Base-by-base conservation (phyloP, 257 asterid species). In the Eucommia ulmoides region DNA sequence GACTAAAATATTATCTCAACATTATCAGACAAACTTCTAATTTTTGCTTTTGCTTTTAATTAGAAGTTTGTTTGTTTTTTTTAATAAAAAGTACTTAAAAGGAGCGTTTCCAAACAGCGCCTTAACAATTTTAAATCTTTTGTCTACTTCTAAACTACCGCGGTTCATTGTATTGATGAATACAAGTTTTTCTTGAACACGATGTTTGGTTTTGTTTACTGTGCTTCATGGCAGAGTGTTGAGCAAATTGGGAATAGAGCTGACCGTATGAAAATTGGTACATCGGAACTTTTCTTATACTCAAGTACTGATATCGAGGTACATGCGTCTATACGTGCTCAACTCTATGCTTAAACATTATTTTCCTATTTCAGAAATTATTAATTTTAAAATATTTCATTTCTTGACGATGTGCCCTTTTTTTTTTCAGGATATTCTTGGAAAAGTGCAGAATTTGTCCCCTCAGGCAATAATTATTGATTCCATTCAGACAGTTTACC, bases 241-340 rank as follows among this genome's bases (percentile, higher is more conserved):
- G 96, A 86, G 65, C 98, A 83, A 76, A 87, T 91, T 70, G 93
- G 84, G 45, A 74, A 81, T 57, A 77, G 96, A 74, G 96, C 96
- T 62, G 87, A 77, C 53, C 94, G 98, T 58, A 73, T 83, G 78
- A 50, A 59, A 59, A 80, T 86, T 67, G 72, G 61, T 46, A 53
- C 89, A 19, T 80, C 65, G 48, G 82, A 74, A 49, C 77, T 86
- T 51, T 91, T 55, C 70, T 71, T 91, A 60, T 69, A 74, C 62
- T 71, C 98, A 22, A 86, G 93, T 76, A 91, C 96, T 64, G 88
- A 86, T 72, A 58, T 86, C 61, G 94, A 91, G 96, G 96, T 83
- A 49, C 67, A 55, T 22, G 29, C 60, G 54, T 58, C 58, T 54
- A 53, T 33, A 26, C 62, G 19, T 45, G 63, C 38, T 58, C 46